A percentile compares a stretch with the other conserved stretches of the same genome.
Conservation (phyloP, 306 rosid genomes). For the Argentina anserina region DNA sequence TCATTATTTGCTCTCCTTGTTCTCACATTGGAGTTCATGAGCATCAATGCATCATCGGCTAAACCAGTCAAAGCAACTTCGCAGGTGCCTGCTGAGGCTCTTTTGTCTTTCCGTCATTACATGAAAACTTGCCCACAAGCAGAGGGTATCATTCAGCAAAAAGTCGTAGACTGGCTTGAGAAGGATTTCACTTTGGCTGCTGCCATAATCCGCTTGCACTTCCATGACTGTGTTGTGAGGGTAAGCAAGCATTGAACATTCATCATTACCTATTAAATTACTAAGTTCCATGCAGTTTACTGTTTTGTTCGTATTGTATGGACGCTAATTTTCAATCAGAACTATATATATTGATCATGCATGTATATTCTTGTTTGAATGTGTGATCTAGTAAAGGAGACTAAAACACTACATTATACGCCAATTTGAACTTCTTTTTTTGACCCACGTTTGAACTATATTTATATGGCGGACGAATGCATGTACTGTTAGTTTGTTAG, state of each 20-base stretch:
- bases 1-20: slow-evolving; percentile 29
- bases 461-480: background rate
- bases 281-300: background rate
- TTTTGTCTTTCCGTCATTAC: slow-evolving; percentile 50
- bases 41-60: background rate
- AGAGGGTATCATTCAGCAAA: slow-evolving; percentile 61
- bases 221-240: slow-evolving; percentile 76
- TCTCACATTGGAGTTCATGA: slow-evolving; percentile 16
- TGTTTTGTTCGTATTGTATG: too few relatives aligned
- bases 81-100: slow-evolving; percentile 14
- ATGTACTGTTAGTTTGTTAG: background rate
- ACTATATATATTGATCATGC: background rate
- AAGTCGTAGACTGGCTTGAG: slow-evolving; percentile 53
- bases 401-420: background rate
- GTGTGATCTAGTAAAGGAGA: background rate
- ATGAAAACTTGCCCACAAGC: slow-evolving; percentile 53
- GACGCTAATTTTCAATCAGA: background rate
- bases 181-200: slow-evolving; percentile 71
- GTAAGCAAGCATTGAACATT: slow-evolving; percentile 32
- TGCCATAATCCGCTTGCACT: slow-evolving; percentile 68
- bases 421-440: too few relatives aligned
- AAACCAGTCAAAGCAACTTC: background rate
- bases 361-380: background rate
- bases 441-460: too few relatives aligned
- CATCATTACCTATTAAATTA: background rate